Conservation (phyloP, 2,329 filamentous ascomycete genomes). For the Microsporum canis region DNA sequence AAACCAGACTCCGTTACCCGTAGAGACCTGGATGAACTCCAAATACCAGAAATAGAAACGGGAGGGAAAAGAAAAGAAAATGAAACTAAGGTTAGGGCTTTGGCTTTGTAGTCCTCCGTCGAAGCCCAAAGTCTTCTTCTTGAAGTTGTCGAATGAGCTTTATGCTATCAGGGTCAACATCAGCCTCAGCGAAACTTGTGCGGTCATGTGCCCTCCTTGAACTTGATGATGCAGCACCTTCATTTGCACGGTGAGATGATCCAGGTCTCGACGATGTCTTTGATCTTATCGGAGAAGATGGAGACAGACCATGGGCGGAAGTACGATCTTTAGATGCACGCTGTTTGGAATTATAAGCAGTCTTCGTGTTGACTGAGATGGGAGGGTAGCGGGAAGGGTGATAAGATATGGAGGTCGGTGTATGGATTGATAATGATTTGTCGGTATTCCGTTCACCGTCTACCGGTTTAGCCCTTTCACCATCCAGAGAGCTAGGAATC, state of each 20-base stretch:
- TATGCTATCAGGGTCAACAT: constrained; percentile 33
- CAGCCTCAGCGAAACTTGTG: constrained; percentile 20
- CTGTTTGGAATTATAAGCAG: background rate
- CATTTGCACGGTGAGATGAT: constrained; percentile 40
- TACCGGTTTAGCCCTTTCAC: constrained; percentile 8
- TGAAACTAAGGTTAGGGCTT: background rate
- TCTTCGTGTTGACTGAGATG: constrained; percentile 16
- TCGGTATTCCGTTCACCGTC: constrained; percentile 19
- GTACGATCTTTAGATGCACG: constrained; percentile 3
- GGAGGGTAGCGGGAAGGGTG: constrained; percentile 36
- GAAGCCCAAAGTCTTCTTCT: constrained; percentile 36
- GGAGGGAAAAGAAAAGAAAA: background rate
- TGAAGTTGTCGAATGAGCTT: constrained; percentile 36
- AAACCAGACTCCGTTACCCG: background rate
- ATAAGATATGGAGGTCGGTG: constrained; percentile 32
- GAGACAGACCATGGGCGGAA: constrained; percentile 11
- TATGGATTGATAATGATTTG: constrained; percentile 18
- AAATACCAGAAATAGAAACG: background rate
- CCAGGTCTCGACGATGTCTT: constrained; percentile 27
- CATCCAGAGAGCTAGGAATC: constrained; percentile 18
- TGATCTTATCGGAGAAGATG: constrained; percentile 13
- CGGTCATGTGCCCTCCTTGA: constrained; percentile 19
- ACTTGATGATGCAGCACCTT: constrained; percentile 28
- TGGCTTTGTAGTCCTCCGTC: constrained; percentile 13
- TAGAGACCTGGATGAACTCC: background rate